Evolutionary conservation across 495 filamentous ascomycete species (phyloP).

Genomic region (Cercophora scortea): DNA sequence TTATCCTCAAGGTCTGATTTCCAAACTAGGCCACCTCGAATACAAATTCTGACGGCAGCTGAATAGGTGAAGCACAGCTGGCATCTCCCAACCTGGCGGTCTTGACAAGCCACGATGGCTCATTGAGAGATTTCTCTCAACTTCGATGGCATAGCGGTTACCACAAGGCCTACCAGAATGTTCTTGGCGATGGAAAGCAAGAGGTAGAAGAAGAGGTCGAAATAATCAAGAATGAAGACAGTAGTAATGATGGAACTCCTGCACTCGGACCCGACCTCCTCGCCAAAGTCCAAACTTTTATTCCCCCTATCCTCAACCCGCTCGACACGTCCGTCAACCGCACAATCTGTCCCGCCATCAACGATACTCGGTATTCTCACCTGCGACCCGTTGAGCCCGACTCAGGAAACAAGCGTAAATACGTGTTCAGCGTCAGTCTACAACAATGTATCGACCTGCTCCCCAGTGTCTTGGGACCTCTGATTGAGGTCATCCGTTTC

Average conservation of each 20-base stretch:
- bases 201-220: neutral
- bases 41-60: too few species aligned
- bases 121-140: too few species aligned
- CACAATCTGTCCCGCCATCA: neutral
- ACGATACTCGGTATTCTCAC: neutral
- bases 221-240: neutral
- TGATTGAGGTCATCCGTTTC: slow-evolving; percentile 39
- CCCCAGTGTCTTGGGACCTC: slow-evolving; percentile 37
- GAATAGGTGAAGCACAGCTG: too few species aligned
- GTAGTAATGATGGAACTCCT: neutral
- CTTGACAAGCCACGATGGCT: too few species aligned
- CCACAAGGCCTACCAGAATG: neutral
- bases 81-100: too few species aligned
- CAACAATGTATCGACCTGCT: slow-evolving; percentile 32
- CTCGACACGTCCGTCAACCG: neutral
- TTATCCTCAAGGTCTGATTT: too few species aligned
- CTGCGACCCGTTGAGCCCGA: neutral
- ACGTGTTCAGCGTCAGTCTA: slow-evolving; percentile 45
- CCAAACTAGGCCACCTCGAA: too few species aligned
- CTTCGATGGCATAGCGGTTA: neutral
- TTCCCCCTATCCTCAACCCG: slow-evolving; percentile 3
- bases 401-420: slow-evolving; percentile 4
- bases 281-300: neutral
- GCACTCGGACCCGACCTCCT: neutral
- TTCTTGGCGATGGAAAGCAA: too few species aligned